Evolutionary conservation across 148 eudicot genomes (phyloP).

Genomic region (Heliamphora exappendiculata): DNA sequence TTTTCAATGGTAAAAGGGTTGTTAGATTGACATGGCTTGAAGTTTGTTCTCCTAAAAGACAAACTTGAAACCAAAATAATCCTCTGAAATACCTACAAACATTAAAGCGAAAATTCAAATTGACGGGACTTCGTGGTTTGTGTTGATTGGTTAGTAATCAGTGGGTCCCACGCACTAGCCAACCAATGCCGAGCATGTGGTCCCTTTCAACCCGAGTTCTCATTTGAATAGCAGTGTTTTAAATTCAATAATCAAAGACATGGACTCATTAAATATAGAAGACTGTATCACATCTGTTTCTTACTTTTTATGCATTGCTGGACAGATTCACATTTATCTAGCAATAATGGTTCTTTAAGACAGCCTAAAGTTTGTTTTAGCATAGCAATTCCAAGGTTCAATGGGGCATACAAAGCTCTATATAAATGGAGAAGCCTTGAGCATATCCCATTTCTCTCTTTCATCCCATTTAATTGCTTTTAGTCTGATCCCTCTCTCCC

Average conservation of each 20-base stretch:
- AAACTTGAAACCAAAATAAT: too few species aligned
- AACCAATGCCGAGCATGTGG: too few species aligned
- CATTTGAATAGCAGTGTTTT: too few species aligned
- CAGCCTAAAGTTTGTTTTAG: neutral
- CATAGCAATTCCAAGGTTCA: neutral
- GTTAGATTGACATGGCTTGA: too few species aligned
- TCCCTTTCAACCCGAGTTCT: too few species aligned
- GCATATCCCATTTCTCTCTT: neutral
- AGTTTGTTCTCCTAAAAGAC: too few species aligned
- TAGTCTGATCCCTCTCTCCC: neutral
- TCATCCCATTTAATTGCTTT: neutral
- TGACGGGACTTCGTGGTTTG: too few species aligned
- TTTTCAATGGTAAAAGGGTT: neutral
- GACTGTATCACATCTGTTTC: neutral
- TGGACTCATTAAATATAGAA: neutral
- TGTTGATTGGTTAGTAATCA: too few species aligned
- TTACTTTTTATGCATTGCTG: neutral
- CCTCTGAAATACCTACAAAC: too few species aligned
- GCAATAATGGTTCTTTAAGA: neutral
- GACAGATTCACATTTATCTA: neutral
- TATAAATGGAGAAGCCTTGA: neutral
- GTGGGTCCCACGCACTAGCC: too few species aligned
- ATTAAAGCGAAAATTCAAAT: too few species aligned
- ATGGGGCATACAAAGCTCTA: neutral
- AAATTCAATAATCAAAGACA: too few species aligned